A percentile compares a stretch with the other conserved stretches of the same genome.
phyloP scores from a whole-genome alignment of 805 yeast genomes.

The Saccharomycopsis oosterbeekiorum region DNA sequence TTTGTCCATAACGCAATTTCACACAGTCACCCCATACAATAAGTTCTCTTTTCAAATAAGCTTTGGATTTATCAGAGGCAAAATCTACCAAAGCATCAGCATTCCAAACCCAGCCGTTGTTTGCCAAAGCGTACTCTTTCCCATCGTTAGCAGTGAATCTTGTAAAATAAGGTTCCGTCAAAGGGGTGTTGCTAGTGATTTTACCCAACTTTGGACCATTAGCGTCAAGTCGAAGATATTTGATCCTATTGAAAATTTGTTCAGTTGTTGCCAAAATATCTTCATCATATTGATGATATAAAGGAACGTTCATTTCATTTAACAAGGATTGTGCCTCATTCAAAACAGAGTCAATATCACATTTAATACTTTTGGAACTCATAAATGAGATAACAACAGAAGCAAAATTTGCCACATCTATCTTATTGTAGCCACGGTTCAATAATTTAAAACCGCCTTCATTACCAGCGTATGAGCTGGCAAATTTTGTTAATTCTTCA shows the following conservation, averaged over 20 bases:
- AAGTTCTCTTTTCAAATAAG: slow-evolving; percentile 83
- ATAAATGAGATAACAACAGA: slow-evolving; percentile 26
- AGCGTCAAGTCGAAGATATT: slow-evolving; percentile 63
- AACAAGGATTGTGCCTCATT: slow-evolving; percentile 42
- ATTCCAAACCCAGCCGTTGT: slow-evolving; percentile 98
- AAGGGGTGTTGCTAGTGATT: slow-evolving; percentile 45
- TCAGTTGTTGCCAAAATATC: slow-evolving; percentile 56
- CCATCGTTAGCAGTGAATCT: slow-evolving; percentile 44
- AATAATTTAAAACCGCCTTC: slow-evolving; percentile 36
- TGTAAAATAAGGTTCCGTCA: slow-evolving; percentile 85
- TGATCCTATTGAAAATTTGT: slow-evolving; percentile 68
- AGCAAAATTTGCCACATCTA: slow-evolving; percentile 44
- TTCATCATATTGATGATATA: slow-evolving; percentile 65
- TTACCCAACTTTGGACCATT: slow-evolving; percentile 78
- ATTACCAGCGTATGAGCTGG: slow-evolving; percentile 33
- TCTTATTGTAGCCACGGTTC: slow-evolving; percentile 41
- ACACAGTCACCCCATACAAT: slow-evolving; percentile 98
- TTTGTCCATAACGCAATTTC: slow-evolving; percentile 73
- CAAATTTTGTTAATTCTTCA: slow-evolving; percentile 39
- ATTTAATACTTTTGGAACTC: slow-evolving; percentile 25
- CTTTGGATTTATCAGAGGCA: slow-evolving; percentile 70
- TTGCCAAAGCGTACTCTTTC: slow-evolving; percentile 64
- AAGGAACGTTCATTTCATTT: slow-evolving; percentile 67
- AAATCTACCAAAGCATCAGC: slow-evolving; percentile 91
- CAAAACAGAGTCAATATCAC: slow-evolving; percentile 27